A percentile compares a stretch with the other conserved stretches of the same genome.
Evolutionary conservation across 768 basidiomycete genomes (phyloP).

Genomic region (Exidia glandulosa): DNA sequence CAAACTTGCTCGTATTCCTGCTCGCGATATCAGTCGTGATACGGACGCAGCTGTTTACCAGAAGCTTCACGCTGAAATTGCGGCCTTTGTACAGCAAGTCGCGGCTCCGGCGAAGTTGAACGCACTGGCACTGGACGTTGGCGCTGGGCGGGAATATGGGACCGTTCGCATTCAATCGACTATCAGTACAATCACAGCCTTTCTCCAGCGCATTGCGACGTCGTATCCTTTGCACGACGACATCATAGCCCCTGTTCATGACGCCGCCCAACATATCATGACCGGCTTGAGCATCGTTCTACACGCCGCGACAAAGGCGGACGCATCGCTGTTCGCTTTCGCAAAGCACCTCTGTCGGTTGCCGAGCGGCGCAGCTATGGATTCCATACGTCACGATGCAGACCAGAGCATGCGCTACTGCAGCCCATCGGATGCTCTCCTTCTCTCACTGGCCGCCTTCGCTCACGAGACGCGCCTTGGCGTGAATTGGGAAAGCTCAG

Average conservation of each 20-base stretch:
- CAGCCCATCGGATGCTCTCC: constrained; percentile 18
- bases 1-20: background rate
- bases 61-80: background rate
- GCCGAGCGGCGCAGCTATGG: background rate
- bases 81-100: constrained; percentile 48
- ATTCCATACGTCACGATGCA: constrained; percentile 7
- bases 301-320: background rate
- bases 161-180: constrained; percentile 25
- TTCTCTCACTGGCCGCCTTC: constrained; percentile 39
- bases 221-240: constrained; percentile 66
- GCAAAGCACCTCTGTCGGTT: background rate
- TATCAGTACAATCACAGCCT: constrained; percentile 60
- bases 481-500: constrained; percentile 18
- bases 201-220: constrained; percentile 56
- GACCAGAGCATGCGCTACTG: background rate
- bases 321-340: background rate
- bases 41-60: background rate
- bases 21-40: background rate
- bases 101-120: constrained; percentile 37
- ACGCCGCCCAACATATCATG: constrained; percentile 53
- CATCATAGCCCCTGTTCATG: constrained; percentile 52
- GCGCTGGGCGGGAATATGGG: background rate
- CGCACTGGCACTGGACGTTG: constrained; percentile 27
- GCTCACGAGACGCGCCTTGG: constrained; percentile 34
- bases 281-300: constrained; percentile 57